Percentiles rank a stretch among this genome's conserved stretches.
Conservation (phyloP, 345 rosid genomes). For the Eucalyptus leucophloia region DNA sequence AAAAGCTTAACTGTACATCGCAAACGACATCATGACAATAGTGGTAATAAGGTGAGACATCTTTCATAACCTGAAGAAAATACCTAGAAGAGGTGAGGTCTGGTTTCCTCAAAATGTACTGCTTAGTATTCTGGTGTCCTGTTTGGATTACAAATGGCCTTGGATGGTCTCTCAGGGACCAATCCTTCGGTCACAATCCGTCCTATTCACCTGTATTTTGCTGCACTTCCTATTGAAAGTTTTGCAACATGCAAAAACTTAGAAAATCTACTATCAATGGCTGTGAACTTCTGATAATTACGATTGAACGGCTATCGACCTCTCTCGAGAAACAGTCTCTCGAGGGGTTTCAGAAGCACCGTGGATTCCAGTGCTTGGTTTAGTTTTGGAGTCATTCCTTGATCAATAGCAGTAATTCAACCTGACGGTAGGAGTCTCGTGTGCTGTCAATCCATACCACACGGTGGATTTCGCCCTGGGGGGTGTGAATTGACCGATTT, state of each 20-base stretch:
- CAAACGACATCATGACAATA: background rate
- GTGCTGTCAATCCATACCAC: background rate
- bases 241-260: background rate
- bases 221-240: background rate
- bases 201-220: background rate
- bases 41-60: background rate
- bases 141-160: background rate
- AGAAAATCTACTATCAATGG: background rate
- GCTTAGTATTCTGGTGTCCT: background rate
- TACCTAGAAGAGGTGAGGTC: background rate
- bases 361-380: background rate
- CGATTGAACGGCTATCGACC: background rate
- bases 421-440: background rate
- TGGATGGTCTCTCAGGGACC: background rate
- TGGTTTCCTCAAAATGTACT: background rate
- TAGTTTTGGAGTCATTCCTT: background rate
- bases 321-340: background rate
- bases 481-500: background rate
- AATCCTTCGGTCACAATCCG: background rate
- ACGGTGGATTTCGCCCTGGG: background rate
- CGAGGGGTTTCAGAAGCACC: background rate
- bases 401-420: background rate
- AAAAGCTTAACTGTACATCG: background rate
- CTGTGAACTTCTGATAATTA: background rate
- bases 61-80: background rate